These are phyloP conservation scores for Phytophthora uliginosa DNA, from an alignment of 352 stramenopile genomes.

Conservation along the genomic window DNA sequence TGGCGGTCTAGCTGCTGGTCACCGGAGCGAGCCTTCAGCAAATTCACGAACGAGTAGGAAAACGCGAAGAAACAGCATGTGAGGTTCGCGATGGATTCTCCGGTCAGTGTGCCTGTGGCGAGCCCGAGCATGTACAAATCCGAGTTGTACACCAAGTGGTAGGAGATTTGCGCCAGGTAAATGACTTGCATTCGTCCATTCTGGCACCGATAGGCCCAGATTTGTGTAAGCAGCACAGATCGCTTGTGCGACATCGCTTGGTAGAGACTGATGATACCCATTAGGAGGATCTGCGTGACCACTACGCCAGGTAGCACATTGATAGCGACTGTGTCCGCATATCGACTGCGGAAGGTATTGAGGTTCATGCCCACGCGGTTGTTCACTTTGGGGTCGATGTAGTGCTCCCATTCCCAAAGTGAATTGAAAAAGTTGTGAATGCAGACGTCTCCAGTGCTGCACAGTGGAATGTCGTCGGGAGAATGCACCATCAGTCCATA, in stretches of 20 bases:
- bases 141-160: constrained; percentile 30
- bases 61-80: constrained; percentile 27
- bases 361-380: constrained; percentile 15
- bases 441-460: constrained; percentile 21
- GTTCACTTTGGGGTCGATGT: neutral
- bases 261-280: constrained; percentile 24
- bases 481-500: constrained; percentile 32
- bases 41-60: constrained; percentile 25
- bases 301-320: constrained; percentile 29
- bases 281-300: constrained; percentile 29
- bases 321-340: constrained; percentile 21
- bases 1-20: constrained; percentile 26
- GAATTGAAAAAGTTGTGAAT: constrained; percentile 35
- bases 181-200: constrained; percentile 30
- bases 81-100: constrained; percentile 25
- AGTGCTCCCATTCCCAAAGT: constrained; percentile 22
- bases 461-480: constrained; percentile 28
- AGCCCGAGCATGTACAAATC: constrained; percentile 31
- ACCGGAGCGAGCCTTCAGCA: constrained; percentile 20
- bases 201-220: constrained; percentile 37
- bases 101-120: constrained; percentile 31
- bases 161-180: constrained; percentile 30
- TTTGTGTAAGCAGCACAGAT: constrained; percentile 31
- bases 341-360: constrained; percentile 24
- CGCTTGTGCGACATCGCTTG: constrained; percentile 29